Evolutionary conservation across 2,329 filamentous ascomycete genomes (phyloP).

Genomic region (Scolecobasidium constrictum): DNA sequence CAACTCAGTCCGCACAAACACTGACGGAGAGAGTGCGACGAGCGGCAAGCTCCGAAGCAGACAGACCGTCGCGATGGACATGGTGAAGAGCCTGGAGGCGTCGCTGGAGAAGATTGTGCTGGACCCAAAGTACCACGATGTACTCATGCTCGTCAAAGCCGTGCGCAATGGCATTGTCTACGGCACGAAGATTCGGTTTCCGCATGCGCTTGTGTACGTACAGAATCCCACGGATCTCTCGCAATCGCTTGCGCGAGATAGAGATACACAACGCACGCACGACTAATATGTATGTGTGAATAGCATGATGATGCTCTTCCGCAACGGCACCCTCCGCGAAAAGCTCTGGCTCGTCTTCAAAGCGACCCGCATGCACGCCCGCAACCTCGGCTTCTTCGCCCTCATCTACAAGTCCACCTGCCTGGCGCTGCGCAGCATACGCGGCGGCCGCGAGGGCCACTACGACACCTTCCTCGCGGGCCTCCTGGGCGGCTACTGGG

Average conservation of each 20-base stretch:
- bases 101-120: slow-evolving; percentile 66
- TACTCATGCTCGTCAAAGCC: slow-evolving; percentile 79
- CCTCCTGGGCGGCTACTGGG: slow-evolving; percentile 78
- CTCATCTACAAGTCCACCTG: slow-evolving; percentile 79
- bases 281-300: too few relatives aligned
- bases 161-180: slow-evolving; percentile 96
- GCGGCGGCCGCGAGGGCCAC: slow-evolving; percentile 48
- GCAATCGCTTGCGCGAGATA: too few relatives aligned
- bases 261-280: slow-evolving; percentile 13
- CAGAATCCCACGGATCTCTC: too few relatives aligned
- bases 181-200: slow-evolving; percentile 94
- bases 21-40: too few relatives aligned
- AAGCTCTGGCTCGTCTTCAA: slow-evolving; percentile 69
- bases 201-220: slow-evolving; percentile 74
- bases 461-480: slow-evolving; percentile 83
- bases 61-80: not conserved
- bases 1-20: too few relatives aligned
- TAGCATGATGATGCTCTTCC: slow-evolving; percentile 95
- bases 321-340: slow-evolving; percentile 77
- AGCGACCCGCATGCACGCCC: slow-evolving; percentile 82
- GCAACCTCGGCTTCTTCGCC: slow-evolving; percentile 85
- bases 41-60: too few relatives aligned
- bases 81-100: slow-evolving; percentile 35
- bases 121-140: slow-evolving; percentile 74
- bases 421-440: slow-evolving; percentile 53